phyloP scores from a whole-genome alignment of 139 green algal genomes.

The Zygnema circumcarinatum region DNA sequence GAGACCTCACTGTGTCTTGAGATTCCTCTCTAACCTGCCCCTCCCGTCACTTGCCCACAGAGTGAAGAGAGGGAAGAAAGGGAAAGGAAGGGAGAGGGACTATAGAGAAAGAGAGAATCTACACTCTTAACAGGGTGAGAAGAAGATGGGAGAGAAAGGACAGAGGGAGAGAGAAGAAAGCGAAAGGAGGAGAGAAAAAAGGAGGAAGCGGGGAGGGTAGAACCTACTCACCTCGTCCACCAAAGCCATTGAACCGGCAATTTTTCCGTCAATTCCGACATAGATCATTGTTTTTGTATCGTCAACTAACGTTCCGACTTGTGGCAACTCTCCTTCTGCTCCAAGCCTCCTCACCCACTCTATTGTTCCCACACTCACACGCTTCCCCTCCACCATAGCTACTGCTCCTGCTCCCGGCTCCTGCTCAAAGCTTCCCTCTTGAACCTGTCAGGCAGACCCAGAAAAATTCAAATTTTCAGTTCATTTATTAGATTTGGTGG shows the following conservation, averaged over 20 bases:
- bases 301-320: neutral
- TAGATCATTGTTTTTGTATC: constrained; percentile 46
- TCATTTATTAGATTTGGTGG: no score
- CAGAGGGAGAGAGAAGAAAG: neutral
- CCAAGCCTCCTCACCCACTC: constrained; percentile 72
- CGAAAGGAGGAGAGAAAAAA: neutral
- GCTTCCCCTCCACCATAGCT: constrained; percentile 17
- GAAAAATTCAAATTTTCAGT: constrained; percentile 9
- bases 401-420: constrained; percentile 25
- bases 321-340: neutral
- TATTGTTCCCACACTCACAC: constrained; percentile 71
- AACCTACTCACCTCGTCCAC: constrained; percentile 23
- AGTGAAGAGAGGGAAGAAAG: neutral
- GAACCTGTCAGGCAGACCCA: constrained; percentile 11
- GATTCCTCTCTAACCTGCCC: constrained; percentile 35
- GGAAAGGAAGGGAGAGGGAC: neutral
- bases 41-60: no score
- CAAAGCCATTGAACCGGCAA: constrained; percentile 40
- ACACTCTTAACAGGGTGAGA: constrained; percentile 3
- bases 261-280: constrained; percentile 35
- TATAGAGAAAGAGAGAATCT: neutral
- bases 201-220: neutral
- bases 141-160: neutral
- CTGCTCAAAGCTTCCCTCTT: constrained; percentile 36
- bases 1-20: constrained; percentile 17